phyloP scores from a whole-genome alignment of 2,329 filamentous ascomycete genomes.

The Fusarium poae region DNA sequence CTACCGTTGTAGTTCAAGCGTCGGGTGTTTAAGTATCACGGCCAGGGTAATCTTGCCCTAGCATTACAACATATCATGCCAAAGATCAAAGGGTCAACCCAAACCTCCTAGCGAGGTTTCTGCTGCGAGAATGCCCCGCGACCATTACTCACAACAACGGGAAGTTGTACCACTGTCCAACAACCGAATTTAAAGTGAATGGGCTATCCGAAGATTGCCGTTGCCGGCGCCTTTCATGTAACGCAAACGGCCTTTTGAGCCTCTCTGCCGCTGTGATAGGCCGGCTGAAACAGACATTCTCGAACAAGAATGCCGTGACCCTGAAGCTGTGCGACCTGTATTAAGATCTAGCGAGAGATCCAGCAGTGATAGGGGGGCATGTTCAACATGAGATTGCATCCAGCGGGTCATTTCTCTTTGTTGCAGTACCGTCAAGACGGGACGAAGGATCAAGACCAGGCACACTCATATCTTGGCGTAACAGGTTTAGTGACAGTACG shows the following conservation, averaged over 20 bases:
- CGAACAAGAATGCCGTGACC: slow-evolving; percentile 32
- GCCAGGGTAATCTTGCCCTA: slow-evolving; percentile 10
- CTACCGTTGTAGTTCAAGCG: slow-evolving; percentile 13
- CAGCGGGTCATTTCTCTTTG: background rate
- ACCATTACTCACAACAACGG: background rate
- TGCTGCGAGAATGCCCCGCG: background rate
- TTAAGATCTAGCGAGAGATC: slow-evolving; percentile 41
- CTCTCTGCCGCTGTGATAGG: slow-evolving; percentile 18
- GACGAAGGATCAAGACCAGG: background rate
- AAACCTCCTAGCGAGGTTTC: background rate
- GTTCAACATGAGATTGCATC: background rate
- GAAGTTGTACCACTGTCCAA: slow-evolving; percentile 19
- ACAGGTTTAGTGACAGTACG: background rate
- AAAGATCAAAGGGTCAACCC: background rate
- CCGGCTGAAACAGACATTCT: slow-evolving; percentile 22
- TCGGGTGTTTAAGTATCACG: slow-evolving; percentile 18
- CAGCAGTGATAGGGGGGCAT: slow-evolving; percentile 12
- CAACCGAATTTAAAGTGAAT: slow-evolving; percentile 18
- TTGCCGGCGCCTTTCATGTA: slow-evolving; percentile 28
- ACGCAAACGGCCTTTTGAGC: slow-evolving; percentile 41
- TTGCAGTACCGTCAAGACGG: slow-evolving; percentile 9
- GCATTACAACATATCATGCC: background rate
- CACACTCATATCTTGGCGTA: background rate
- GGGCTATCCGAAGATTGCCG: slow-evolving; percentile 26
- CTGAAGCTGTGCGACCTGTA: slow-evolving; percentile 32